Evolutionary conservation across 2,329 filamentous ascomycete genomes (phyloP).

Genomic region (Microcyclospora tardicrescens): DNA sequence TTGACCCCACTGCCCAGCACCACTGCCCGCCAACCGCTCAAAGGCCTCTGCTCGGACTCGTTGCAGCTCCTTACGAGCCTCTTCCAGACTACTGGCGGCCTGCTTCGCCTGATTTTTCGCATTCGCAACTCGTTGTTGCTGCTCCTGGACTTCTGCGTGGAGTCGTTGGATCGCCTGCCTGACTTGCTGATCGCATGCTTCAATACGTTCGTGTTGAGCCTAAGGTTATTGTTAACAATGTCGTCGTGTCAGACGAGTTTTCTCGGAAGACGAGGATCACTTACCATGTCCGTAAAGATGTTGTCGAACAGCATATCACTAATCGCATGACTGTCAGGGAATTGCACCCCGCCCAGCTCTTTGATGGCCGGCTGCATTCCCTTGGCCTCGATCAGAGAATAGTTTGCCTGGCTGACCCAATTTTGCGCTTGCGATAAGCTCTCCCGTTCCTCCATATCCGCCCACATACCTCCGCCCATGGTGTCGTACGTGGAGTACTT

Average conservation of each 20-base stretch:
- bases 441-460: constrained; percentile 42
- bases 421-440: constrained; percentile 37
- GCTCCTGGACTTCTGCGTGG: constrained; percentile 10
- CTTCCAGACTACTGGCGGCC: constrained; percentile 10
- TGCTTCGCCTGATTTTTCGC: constrained; percentile 8
- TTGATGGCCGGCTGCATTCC: constrained; percentile 13
- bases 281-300: constrained; percentile 17
- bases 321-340: constrained; percentile 19
- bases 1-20: not conserved
- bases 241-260: too few species aligned
- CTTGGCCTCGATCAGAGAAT: constrained; percentile 13
- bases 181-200: constrained; percentile 12
- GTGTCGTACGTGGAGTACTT: constrained; percentile 33
- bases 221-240: too few species aligned
- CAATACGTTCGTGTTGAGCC: constrained; percentile 16
- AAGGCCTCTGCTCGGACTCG: constrained; percentile 20
- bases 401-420: constrained; percentile 16
- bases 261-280: not conserved
- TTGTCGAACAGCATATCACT: constrained; percentile 21
- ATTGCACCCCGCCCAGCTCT: constrained; percentile 9
- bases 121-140: constrained; percentile 7
- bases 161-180: constrained; percentile 11
- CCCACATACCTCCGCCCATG: constrained; percentile 33
- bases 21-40: constrained; percentile 10
- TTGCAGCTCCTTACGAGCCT: constrained; percentile 16